A percentile compares a stretch with the other conserved stretches of the same genome.
Conservation (phyloP, 257 asterid species). For the Striga asiatica region DNA sequence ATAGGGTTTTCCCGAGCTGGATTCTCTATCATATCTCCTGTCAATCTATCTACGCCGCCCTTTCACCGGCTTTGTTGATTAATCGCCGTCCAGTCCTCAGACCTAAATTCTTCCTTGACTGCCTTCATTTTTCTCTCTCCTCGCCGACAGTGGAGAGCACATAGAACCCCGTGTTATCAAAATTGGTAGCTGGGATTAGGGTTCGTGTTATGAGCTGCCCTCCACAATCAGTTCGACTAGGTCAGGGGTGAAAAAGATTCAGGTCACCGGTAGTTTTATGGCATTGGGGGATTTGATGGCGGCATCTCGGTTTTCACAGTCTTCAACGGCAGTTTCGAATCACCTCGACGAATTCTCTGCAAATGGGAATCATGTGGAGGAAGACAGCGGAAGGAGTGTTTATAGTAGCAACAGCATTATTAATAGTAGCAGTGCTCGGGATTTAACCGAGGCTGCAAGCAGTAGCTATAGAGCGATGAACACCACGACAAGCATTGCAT, state of each 20-base stretch:
- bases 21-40: constrained; percentile 27
- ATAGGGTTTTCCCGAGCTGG: constrained; percentile 45
- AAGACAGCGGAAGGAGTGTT: constrained; percentile 41
- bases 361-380: constrained; percentile 41
- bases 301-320: constrained; percentile 81
- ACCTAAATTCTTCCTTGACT: constrained; percentile 17
- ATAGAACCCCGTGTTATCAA: background rate
- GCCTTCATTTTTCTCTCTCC: background rate
- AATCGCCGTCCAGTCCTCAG: constrained; percentile 19
- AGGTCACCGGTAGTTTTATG: constrained; percentile 36
- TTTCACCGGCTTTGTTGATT: constrained; percentile 62
- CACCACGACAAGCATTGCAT: constrained; percentile 74
- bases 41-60: constrained; percentile 38
- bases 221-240: constrained; percentile 71
- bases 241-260: constrained; percentile 48
- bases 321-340: constrained; percentile 54
- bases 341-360: constrained; percentile 54
- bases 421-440: constrained; percentile 29
- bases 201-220: constrained; percentile 54
- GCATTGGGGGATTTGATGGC: constrained; percentile 99
- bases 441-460: constrained; percentile 51
- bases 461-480: constrained; percentile 51
- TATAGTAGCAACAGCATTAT: constrained; percentile 25
- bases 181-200: constrained; percentile 34
- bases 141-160: constrained; percentile 14